phyloP scores from a whole-genome alignment of 2,329 filamentous ascomycete species.

The Diaporthe vaccinii region DNA sequence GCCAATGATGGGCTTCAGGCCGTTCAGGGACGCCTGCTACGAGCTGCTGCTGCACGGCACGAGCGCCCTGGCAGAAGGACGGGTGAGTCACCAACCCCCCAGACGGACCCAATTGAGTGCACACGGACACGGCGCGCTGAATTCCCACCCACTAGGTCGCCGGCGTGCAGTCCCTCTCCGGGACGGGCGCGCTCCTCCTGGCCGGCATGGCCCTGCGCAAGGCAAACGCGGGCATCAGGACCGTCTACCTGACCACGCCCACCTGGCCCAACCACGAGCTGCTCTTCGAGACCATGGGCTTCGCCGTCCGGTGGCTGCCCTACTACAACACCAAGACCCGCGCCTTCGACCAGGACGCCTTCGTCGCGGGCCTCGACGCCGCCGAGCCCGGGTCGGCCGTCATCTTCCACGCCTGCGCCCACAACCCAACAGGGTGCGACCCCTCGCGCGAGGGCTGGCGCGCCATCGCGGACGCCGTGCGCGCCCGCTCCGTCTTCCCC shows the following conservation, averaged over 20 bases:
- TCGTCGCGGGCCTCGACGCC: slow-evolving; percentile 46
- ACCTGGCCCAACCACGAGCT: slow-evolving; percentile 58
- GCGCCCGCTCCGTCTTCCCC: slow-evolving; percentile 46
- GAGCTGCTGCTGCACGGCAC: slow-evolving; percentile 50
- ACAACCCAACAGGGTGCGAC: slow-evolving; percentile 59
- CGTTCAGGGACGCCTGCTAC: slow-evolving; percentile 50
- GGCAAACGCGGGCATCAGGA: slow-evolving; percentile 45
- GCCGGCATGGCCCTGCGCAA: slow-evolving; percentile 51
- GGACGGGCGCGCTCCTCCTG: slow-evolving; percentile 56
- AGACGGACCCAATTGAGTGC: not conserved
- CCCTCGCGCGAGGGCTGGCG: slow-evolving; percentile 52
- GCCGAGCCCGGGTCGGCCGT: slow-evolving; percentile 48
- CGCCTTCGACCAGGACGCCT: slow-evolving; percentile 51
- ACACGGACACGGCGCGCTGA: not conserved
- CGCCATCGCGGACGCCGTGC: slow-evolving; percentile 46
- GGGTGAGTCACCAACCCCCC: slow-evolving; percentile 44
- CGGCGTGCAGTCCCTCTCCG: slow-evolving; percentile 53
- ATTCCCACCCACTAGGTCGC: slow-evolving; percentile 10
- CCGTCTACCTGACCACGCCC: slow-evolving; percentile 55
- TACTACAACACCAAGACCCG: slow-evolving; percentile 55
- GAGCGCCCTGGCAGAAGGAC: slow-evolving; percentile 45
- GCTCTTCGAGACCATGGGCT: slow-evolving; percentile 52
- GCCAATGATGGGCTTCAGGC: slow-evolving; percentile 52
- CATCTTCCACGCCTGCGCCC: slow-evolving; percentile 57
- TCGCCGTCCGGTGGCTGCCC: slow-evolving; percentile 49